A percentile compares a stretch with the other conserved stretches of the same genome.
Evolutionary conservation across 169 alveolate genomes (phyloP).

Genomic region (Cryptosporidium parvum): DNA sequence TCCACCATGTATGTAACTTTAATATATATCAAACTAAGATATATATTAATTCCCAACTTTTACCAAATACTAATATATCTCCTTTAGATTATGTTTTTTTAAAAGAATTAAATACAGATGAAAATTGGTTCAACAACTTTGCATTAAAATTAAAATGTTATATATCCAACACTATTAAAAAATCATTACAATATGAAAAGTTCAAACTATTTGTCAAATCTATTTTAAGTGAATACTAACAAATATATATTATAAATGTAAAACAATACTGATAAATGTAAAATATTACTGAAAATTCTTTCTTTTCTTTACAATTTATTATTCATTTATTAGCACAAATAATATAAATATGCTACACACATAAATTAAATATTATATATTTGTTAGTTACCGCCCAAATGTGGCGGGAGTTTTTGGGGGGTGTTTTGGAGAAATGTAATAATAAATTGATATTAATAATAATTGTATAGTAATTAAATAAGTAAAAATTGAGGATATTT

Average conservation of each 20-base stretch:
- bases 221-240: too few relatives aligned
- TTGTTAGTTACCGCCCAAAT: background rate
- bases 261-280: background rate
- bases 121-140: background rate
- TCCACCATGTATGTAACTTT: too few relatives aligned
- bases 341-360: background rate
- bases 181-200: background rate
- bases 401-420: conserved; percentile 17
- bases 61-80: background rate
- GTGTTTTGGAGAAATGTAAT: background rate
- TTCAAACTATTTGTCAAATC: background rate
- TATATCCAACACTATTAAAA: background rate
- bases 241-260: too few relatives aligned
- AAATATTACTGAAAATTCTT: background rate
- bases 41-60: too few relatives aligned
- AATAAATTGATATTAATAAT: background rate
- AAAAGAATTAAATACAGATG: too few relatives aligned
- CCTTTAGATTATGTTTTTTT: background rate
- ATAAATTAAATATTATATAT: background rate
- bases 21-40: background rate
- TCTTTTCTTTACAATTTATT: too few relatives aligned
- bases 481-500: background rate
- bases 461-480: background rate
- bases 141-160: background rate
- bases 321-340: too few relatives aligned